Evolutionary conservation across 2,329 filamentous ascomycete genomes (phyloP).

Genomic region (Penicillium concentricum): DNA sequence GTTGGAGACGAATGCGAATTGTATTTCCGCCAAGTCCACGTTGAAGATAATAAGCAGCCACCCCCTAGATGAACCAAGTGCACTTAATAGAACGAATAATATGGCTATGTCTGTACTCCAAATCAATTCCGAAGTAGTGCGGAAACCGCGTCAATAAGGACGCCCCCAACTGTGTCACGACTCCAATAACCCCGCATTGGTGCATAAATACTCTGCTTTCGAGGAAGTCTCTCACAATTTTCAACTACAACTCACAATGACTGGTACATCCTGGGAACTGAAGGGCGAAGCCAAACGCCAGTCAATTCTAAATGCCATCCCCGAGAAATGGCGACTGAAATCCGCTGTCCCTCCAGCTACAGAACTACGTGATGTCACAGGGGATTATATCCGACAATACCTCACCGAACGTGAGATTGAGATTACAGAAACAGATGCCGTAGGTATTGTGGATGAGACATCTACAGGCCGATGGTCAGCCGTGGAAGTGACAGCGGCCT

Average conservation of each 20-base stretch:
- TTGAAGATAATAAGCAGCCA: not conserved
- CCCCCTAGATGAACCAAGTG: not conserved
- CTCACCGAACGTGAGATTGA: slow-evolving; percentile 55
- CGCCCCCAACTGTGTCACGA: slow-evolving; percentile 9
- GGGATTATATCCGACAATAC: slow-evolving; percentile 57
- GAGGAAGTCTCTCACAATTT: too few species aligned
- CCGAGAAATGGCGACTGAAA: slow-evolving; percentile 55
- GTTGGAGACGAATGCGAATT: not conserved
- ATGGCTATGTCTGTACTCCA: not conserved
- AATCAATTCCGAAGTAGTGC: not conserved
- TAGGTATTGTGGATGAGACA: slow-evolving; percentile 56
- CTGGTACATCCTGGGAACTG: slow-evolving; percentile 47
- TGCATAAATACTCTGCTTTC: not conserved
- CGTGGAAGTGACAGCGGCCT: slow-evolving; percentile 55
- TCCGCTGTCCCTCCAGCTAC: slow-evolving; percentile 48
- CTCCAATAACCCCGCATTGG: slow-evolving; percentile 17
- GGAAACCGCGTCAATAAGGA: too few species aligned
- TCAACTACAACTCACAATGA: slow-evolving; percentile 14
- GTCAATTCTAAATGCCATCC: slow-evolving; percentile 55
- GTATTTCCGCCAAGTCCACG: not conserved
- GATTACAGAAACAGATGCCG: slow-evolving; percentile 61
- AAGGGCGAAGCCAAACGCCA: slow-evolving; percentile 55
- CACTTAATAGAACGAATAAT: not conserved
- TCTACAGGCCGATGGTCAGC: slow-evolving; percentile 57
- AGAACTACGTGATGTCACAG: slow-evolving; percentile 58